These are phyloP conservation scores for Lasiosphaeriaceae sp. DNA, from an alignment of 495 filamentous ascomycete genomes.

Conservation along the genomic window DNA sequence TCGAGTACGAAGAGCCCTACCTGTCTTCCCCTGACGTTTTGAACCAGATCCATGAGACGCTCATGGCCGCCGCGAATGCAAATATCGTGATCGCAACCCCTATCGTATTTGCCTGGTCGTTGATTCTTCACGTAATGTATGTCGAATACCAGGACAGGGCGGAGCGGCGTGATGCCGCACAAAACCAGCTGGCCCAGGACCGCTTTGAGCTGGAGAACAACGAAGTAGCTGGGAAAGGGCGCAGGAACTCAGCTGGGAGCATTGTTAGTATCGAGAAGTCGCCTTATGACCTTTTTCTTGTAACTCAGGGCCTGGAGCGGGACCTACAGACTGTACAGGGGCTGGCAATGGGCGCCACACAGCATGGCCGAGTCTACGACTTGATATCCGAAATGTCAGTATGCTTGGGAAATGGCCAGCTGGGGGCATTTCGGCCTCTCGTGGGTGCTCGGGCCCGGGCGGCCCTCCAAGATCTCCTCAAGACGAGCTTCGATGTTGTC, in stretches of 20 bases:
- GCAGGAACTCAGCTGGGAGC: constrained; percentile 48
- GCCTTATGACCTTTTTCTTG: constrained; percentile 45
- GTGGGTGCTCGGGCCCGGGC: constrained; percentile 52
- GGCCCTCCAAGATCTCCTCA: constrained; percentile 62
- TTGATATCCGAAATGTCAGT: constrained; percentile 55
- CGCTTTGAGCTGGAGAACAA: constrained; percentile 43
- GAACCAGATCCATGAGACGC: constrained; percentile 58
- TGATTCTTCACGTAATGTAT: constrained; percentile 66
- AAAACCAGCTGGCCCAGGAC: constrained; percentile 59
- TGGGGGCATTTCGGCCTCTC: constrained; percentile 42
- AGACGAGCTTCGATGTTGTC: constrained; percentile 50
- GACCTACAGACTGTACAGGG: constrained; percentile 33
- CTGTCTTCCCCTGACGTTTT: constrained; percentile 60
- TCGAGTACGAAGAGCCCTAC: constrained; percentile 50
- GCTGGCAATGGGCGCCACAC: constrained; percentile 48
- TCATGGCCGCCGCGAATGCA: constrained; percentile 47
- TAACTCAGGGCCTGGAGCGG: constrained; percentile 35
- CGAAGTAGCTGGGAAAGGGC: constrained; percentile 24
- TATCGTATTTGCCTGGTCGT: constrained; percentile 70
- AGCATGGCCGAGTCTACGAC: constrained; percentile 56
- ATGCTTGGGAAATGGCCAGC: constrained; percentile 40
- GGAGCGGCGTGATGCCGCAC: constrained; percentile 57
- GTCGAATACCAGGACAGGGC: constrained; percentile 54
- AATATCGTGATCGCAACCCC: constrained; percentile 55
- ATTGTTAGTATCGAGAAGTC: constrained; percentile 48